Evolutionary conservation across 345 rosid species (phyloP).

Genomic region (Hibiscus syriacus): DNA sequence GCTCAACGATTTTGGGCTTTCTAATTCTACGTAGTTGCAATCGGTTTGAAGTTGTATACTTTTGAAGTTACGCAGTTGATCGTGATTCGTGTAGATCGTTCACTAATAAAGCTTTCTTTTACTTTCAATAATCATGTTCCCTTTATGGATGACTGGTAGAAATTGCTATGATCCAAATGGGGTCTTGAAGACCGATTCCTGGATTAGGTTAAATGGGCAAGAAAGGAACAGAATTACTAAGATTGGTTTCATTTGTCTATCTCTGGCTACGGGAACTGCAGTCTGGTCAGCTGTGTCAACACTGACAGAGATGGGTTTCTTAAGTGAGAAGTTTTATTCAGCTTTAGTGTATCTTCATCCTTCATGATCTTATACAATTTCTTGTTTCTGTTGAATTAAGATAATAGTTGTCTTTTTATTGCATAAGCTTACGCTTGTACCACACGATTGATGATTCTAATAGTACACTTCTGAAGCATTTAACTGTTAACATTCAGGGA

Average conservation of each 20-base stretch:
- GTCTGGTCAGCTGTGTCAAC: neutral
- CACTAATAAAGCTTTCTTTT: neutral
- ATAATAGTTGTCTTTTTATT: neutral
- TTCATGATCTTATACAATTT: neutral
- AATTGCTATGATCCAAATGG: neutral
- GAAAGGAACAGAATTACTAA: neutral
- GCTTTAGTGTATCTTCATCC: neutral
- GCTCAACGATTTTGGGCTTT: neutral
- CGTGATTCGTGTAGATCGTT: neutral
- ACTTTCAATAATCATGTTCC: neutral
- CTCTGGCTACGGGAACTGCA: neutral
- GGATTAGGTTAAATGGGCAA: neutral
- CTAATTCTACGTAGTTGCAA: too few species aligned
- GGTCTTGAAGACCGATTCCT: neutral
- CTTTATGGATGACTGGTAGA: neutral
- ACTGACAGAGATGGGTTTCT: neutral
- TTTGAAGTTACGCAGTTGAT: too few species aligned
- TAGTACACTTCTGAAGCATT: neutral
- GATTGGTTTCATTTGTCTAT: neutral
- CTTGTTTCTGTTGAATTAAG: neutral
- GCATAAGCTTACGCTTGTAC: neutral
- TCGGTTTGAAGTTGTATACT: too few species aligned
- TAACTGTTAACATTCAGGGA: slow-evolving; percentile 14
- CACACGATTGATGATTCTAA: neutral
- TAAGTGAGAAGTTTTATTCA: neutral